Base-by-base conservation (phyloP, 768 basidiomycete genomes). In the Myochromella boudieri region DNA sequence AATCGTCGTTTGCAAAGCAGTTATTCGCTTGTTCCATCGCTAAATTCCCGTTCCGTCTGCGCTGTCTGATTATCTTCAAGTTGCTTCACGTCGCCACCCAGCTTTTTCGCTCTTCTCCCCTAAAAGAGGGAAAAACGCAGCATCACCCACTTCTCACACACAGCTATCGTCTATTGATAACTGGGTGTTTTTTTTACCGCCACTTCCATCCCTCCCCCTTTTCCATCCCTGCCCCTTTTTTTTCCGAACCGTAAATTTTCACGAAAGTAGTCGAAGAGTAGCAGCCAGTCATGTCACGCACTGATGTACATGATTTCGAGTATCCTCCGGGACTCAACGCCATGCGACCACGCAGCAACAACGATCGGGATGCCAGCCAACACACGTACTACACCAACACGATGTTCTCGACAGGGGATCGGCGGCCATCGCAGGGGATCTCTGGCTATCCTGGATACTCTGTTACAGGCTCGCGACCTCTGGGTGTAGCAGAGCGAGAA, bases 261-360 rank as follows among this genome's bases (percentile, higher is more conserved):
- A 36, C 26, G 33, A 32, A 37, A 46, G 26, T 15, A 11, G 17
- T 39, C 20, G 33, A 15, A 17, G 27, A 25, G 7, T 14, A 22
- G 29, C 31, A 44, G 37, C 14, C 29, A 49, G 24, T 11, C 40
- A 78, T 80, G 79, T 74, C 77, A 37, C 72, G 62, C 47, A 54
- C 61, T 50, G 76, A 76, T 42, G 53, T 64, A 37, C 64, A 69
- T 53, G 75, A 77, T 46, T 68, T 64, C 49, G 69, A 72, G 37
- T 62, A 61, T 49, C 62, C 68, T 8, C 60, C 67, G 1, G 70
- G 69, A 34, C 56, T 67, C 29, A 50, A 44, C 15, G 47, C 46
- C 27, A 49, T 57, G 47, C 69, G 64, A 21, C 57, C 59, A 14
- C 45, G 52, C 38, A 38, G 59, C 25, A 53, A 59, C 42, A 46